Evolutionary conservation across 345 rosid genomes (phyloP), one percentile per base, ranked within the genome.

Genomic region (Camelina laxa): DNA sequence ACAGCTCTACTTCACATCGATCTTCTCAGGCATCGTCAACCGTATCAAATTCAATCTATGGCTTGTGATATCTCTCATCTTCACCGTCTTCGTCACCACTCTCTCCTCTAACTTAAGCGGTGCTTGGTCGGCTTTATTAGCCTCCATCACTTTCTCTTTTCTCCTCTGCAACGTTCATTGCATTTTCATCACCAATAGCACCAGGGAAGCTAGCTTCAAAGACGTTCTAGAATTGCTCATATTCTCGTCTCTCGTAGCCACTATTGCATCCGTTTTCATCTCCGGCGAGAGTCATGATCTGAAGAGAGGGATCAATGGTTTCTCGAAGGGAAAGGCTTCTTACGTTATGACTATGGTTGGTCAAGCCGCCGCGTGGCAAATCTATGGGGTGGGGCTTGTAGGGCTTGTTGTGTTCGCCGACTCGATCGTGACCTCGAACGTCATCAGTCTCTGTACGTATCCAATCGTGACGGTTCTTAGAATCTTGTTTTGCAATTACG

Each of bases 61-160:
- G 74, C 27, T 56, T 6, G 9, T 44, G 1, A 24, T 57, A 35
- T 70, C 74, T 14, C 7, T 70, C 20, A 4, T 55, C 57, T 68
- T 84, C 12, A 38, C 57, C 17, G 48, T 80, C 4, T 70, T 80
- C 4, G 44, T 82, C 3, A 72, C 83, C 9, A 69, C 89, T 21
- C 33, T 61, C 3, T 57, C 72, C 13, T 60, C 75, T 2, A 82
- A 72, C 3, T 55, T 56, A 31, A 13, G 0, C 20, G 62, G 73
- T 1, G 50, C 22, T 5, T 17, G 16, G 33, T 17, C 62, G 1
- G 51, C 53, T 39, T 4, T 55, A 12, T 67, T 35, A 13, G 4
- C 71, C 20, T 35, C 19, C 17, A 9, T 20, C 14, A 19, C 60
- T 49, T 65, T 48, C 44, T 31, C 70, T 12, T 4, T 65, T 33